Evolutionary conservation across 129 eudicot species (phyloP), one percentile per base, ranked within the genome.

Genomic region (Lactuca sativa): DNA sequence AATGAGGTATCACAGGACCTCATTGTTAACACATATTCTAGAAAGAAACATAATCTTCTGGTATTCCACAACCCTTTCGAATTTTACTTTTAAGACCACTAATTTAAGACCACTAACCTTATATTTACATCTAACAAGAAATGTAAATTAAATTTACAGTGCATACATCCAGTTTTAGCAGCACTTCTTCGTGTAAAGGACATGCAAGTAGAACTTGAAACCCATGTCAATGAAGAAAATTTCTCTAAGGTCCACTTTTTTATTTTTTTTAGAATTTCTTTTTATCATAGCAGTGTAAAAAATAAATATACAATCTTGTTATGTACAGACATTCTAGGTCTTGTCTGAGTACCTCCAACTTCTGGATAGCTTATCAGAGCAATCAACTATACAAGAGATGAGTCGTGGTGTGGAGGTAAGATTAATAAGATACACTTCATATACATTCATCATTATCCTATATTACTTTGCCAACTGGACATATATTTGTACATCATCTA

Each of bases 1-100:
- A 90, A 84, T 69, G 99, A 95, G 80, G 95, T 95, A 18, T 95
- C 99, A 38, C 87, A 96, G 82, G 99, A 95, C 86, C 99, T 95
- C 49, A 31, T 90, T 64, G 96, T 95, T 55, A 87, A 88, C 33
- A 78, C 82, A 72, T 83, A 69, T 80, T 90, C 99, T 53, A 87
- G 74, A 77, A 87, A 84, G 84, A 95, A 95, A 71, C 99, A 90
- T 75, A 89, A 84, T 48, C 91, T 95, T 71, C 71, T 87, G 97
- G 99, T 95, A 90, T 18, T 62, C 17, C 51, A 38, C 14, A 9
- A 54, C 40, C 53, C 77, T 56, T 59, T 12, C 49, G 7, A 68
- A 40, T 38, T 10, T 67, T 75, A 67, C 74, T 33, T 25, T 52
- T 11, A 47, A 10, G n/a, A 12, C n/a, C n/a, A n/a, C n/a, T n/a